Evolutionary conservation across 495 filamentous ascomycete genomes (phyloP).

Genomic region (Penicillium angulare): DNA sequence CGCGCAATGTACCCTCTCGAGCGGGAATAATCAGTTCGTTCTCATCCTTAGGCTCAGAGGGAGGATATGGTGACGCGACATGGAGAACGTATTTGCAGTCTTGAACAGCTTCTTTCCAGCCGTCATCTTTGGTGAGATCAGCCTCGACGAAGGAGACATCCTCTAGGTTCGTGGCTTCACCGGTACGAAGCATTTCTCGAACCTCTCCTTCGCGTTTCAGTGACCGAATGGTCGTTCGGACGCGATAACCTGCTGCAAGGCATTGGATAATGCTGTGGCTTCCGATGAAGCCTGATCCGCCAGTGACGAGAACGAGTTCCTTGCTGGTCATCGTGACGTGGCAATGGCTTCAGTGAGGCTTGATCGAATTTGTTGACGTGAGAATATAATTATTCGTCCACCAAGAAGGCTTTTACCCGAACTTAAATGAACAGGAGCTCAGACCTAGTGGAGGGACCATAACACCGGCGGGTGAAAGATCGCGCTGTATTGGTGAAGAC

Average conservation of each 20-base stretch:
- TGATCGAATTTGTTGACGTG: background rate
- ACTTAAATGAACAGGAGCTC: too few species aligned
- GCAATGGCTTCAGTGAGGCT: background rate
- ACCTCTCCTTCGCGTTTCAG: conserved; percentile 2
- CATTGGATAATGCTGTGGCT: conserved; percentile 8
- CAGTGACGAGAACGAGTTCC: conserved; percentile 7
- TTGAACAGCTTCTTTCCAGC: conserved; percentile 9
- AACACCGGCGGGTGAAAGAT: background rate
- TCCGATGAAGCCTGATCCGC: conserved; percentile 10
- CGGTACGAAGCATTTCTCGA: background rate
- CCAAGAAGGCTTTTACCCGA: too few species aligned
- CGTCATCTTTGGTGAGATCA: conserved; percentile 7
- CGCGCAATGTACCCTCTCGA: conserved; percentile 10
- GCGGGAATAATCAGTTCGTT: conserved; percentile 11
- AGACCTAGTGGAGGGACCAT: background rate
- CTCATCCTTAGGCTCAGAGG: conserved; percentile 4
- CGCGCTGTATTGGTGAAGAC: background rate
- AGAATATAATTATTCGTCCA: background rate
- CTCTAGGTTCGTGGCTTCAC: background rate
- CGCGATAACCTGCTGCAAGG: conserved; percentile 6
- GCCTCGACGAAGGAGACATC: conserved; percentile 7
- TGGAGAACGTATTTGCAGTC: conserved; percentile 12
- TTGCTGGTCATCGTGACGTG: background rate
- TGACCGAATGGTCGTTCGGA: conserved; percentile 7
- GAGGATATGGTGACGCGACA: conserved; percentile 9